These are phyloP conservation scores for Microcos paniculata DNA, from an alignment of 345 rosid species.

Conservation along the genomic window DNA sequence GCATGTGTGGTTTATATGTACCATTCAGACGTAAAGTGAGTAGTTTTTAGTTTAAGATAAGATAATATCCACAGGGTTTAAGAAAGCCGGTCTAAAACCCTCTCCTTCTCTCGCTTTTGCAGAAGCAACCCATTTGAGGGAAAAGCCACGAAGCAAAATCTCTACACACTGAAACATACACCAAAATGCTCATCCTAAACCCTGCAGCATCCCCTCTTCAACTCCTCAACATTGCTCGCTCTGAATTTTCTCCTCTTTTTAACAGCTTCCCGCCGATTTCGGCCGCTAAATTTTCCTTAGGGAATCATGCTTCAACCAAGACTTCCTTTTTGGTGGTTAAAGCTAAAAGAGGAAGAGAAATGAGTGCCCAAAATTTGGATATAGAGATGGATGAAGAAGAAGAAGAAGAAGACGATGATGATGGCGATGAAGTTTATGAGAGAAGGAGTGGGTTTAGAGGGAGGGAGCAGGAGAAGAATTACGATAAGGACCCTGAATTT, in stretches of 20 bases:
- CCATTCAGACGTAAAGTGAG: too few relatives aligned
- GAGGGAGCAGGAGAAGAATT: constrained; percentile 47
- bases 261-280: constrained; percentile 30
- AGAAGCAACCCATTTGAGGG: not conserved
- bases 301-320: constrained; percentile 1
- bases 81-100: not conserved
- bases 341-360: not conserved
- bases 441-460: constrained; percentile 36
- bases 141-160: not conserved
- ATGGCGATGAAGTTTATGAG: constrained; percentile 27
- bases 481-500: constrained; percentile 84
- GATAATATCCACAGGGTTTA: not conserved
- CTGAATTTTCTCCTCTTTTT: constrained; percentile 3
- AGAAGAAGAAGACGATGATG: constrained; percentile 20
- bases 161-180: not conserved
- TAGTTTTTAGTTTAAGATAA: not conserved
- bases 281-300: constrained; percentile 9
- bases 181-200: constrained; percentile 27
- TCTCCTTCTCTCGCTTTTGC: not conserved
- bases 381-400: constrained; percentile 24
- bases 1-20: too few relatives aligned
- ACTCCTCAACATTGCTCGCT: constrained; percentile 4
- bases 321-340: constrained; percentile 9
- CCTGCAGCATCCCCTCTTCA: constrained; percentile 9
- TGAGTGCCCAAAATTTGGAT: constrained; percentile 12